Base-by-base conservation (phyloP, 352 stramenopile genomes). In the Phytophthora boehmeriae region DNA sequence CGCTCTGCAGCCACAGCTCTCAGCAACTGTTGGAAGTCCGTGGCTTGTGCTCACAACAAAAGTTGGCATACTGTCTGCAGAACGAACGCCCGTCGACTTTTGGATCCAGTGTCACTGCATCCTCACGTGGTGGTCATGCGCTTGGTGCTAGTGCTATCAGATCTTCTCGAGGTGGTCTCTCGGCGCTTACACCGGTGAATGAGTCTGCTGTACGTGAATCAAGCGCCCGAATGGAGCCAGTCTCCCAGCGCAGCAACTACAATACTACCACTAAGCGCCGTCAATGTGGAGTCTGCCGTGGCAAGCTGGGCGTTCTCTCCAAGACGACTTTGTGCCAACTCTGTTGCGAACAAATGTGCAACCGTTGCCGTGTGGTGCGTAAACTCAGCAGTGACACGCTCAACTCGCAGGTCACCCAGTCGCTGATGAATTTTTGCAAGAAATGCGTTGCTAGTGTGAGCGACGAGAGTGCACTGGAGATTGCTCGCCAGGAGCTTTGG, bases 21-120 rank as follows among this genome's bases (percentile, higher is more conserved):
- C n/a, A 80, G 71, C n/a, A 78, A 68, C 53, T 87, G 76, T 64
- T 88, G 82, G 78, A 83, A 86, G 51, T 76, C 69, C 1, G 76
- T 90, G 16, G 69, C 39, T 30, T 92, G 83, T 32, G 73, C 83
- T 11, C 78, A 92, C 45, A 85, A 72, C 71, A 89, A 88, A 92
- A 92, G 32, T 76, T 92, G 25, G 78, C 75, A 6, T 88, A 71
- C 57, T 75, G 67, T 36, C 51, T 86, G 23, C 69, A 82, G 57
- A 74, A 80, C 23, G 73, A 83, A 17, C 73, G 68, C 1, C 62
- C 58, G 30, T 73, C 60, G 5, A 10, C 44, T 14, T 56, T 64
- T 20, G 46, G 47, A 9, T 38, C 14, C 16, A 58, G 43, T 19
- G 14, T 11, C 11, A 28, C 59, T 14, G 45, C 54, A 0, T 62